Percentiles rank a stretch among this genome's conserved stretches.
Conservation (phyloP, 306 rosid species). For the Glycyrrhiza uralensis region DNA sequence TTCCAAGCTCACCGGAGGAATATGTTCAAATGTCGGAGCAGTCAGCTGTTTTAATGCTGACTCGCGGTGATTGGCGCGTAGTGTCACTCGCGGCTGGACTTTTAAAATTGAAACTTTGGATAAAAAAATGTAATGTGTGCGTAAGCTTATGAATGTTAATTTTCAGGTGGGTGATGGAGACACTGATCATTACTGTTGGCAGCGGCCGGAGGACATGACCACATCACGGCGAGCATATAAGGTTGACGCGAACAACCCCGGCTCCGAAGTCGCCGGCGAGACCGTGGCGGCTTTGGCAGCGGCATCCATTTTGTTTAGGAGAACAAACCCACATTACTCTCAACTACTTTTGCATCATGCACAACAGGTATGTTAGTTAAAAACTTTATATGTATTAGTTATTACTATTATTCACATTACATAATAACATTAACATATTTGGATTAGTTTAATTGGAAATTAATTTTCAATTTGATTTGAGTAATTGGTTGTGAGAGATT, state of each 20-base stretch:
- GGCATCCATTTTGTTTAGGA: conserved; percentile 65
- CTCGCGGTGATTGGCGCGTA: conserved; percentile 33
- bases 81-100: conserved; percentile 16
- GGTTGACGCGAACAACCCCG: conserved; percentile 57
- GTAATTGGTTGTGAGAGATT: background rate
- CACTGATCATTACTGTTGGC: conserved; percentile 95
- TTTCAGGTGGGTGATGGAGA: conserved; percentile 77
- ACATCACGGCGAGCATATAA: conserved; percentile 72
- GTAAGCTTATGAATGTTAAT: background rate
- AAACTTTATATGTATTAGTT: background rate
- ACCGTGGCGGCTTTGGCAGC: conserved; percentile 78
- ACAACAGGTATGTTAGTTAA: conserved; percentile 49
- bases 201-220: conserved; percentile 86
- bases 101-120: background rate
- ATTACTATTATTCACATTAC: background rate
- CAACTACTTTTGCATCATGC: conserved; percentile 77
- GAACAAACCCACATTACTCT: conserved; percentile 73
- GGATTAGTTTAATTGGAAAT: background rate
- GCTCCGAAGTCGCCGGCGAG: conserved; percentile 77
- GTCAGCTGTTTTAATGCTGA: conserved; percentile 9
- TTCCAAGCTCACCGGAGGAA: conserved; percentile 6
- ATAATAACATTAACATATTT: background rate
- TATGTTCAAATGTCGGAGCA: background rate
- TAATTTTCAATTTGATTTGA: background rate
- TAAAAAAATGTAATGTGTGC: background rate